Evolutionary conservation across 768 basidiomycete genomes (phyloP), one percentile per base, ranked within the genome.

Genomic region (Clitopilus hobsonii): DNA sequence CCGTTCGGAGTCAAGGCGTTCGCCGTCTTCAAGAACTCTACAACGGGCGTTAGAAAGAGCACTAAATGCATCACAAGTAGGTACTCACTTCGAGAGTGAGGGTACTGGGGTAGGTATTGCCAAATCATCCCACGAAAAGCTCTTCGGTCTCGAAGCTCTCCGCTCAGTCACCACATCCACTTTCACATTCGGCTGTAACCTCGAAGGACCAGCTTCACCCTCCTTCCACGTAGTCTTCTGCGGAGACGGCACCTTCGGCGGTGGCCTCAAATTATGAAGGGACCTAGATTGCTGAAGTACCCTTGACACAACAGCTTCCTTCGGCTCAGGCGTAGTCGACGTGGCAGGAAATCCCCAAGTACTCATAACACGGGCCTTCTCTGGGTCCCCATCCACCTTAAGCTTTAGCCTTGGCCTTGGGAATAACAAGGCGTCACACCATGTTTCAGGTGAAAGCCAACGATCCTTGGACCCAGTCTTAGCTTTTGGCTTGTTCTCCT

Each of bases 391-490:
- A 32, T 65, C 65, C 22, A 75, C 73, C 58, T 77, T 79, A 56
- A 83, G 55, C 63, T 79, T 82, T 61, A 92, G 79, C 51, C 88
- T 76, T 11, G 90, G 90, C 1, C 88, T 80, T 2, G 90, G 90
- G 54, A 91, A 85, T 23, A 91, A 67, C 7, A 91, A 62, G 0
- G 88, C 89, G 58, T 91, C 88, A 68, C 89, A 92, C 88, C 89
- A 90, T 16, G 85, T 84, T 69, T 91, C 88, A 0, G 88, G 81
- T 2, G 84, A 81, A 1, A 90, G 62, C 87, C 86, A 90, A 5
- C 83, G 74, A 26, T 88, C 84, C 58, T 75, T 81, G 11, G 71
- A 59, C 38, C 66, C 57, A 11, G 51, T 14, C 6, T 48, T 49
- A 18, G 28, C 8, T 54, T 61, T 62, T 3, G 55, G 13, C 0